Conservation (phyloP, 495 filamentous ascomycete genomes). For the Penicillium daleae region DNA sequence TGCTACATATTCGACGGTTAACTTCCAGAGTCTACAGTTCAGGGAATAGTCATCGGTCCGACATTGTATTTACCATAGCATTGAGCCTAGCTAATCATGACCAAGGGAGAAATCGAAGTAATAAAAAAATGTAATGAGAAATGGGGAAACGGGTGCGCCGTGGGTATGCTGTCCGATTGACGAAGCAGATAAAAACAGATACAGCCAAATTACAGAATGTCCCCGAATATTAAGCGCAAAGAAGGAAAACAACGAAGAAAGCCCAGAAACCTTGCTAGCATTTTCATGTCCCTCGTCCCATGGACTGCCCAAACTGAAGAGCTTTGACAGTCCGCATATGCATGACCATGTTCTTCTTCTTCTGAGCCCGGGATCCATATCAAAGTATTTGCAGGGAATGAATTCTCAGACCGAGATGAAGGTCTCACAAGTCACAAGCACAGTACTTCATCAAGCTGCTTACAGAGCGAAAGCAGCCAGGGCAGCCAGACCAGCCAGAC, state of each 20-base stretch:
- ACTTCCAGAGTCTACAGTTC: not conserved
- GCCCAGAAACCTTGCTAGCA: conserved; percentile 20
- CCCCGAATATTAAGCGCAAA: conserved; percentile 20
- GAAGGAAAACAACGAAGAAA: conserved; percentile 22
- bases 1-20: not conserved
- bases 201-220: conserved; percentile 8
- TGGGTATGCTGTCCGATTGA: conserved; percentile 26
- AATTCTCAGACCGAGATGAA: not conserved
- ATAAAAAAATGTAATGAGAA: conserved; percentile 12
- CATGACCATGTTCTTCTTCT: not conserved
- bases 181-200: conserved; percentile 9
- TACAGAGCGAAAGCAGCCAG: conserved; percentile 53
- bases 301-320: conserved; percentile 7
- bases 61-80: conserved; percentile 27
- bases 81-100: conserved; percentile 29
- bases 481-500: conserved; percentile 50
- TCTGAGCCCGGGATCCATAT: not conserved
- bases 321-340: conserved; percentile 6
- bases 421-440: not conserved
- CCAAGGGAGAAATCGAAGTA: conserved; percentile 4
- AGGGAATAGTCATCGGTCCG: conserved; percentile 7
- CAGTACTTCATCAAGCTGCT: not conserved
- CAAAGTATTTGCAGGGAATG: conserved; percentile 10
- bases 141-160: conserved; percentile 32
- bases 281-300: conserved; percentile 39